Conservation (phyloP, 805 yeast species). For the Vanderwaltozyma tropicalis region DNA sequence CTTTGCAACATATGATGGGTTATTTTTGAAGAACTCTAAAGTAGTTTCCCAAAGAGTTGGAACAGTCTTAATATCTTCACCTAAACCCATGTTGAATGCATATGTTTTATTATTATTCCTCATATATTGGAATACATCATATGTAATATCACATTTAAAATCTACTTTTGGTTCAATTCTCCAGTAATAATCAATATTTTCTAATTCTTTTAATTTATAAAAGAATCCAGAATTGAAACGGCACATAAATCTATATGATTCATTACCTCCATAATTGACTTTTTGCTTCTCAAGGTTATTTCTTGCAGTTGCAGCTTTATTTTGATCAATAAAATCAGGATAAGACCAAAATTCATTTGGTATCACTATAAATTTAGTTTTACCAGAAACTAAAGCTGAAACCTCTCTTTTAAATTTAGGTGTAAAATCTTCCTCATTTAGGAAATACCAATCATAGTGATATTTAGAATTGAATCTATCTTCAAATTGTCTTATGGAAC, state of each 20-base stretch:
- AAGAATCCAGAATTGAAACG: slow-evolving; percentile 44
- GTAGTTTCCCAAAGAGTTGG: slow-evolving; percentile 55
- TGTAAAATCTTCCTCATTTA: slow-evolving; percentile 58
- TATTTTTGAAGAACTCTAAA: slow-evolving; percentile 41
- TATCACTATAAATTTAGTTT: slow-evolving; percentile 50
- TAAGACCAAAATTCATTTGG: slow-evolving; percentile 60
- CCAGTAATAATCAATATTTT: slow-evolving; percentile 59
- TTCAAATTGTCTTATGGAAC: slow-evolving; percentile 52
- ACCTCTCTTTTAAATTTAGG: slow-evolving; percentile 44
- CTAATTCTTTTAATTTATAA: slow-evolving; percentile 46
- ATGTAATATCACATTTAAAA: slow-evolving; percentile 49
- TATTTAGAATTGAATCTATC: slow-evolving; percentile 51
- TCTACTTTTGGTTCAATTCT: slow-evolving; percentile 63
- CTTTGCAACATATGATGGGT: slow-evolving; percentile 47
- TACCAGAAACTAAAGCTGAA: slow-evolving; percentile 45
- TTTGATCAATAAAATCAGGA: slow-evolving; percentile 54
- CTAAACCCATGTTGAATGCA: slow-evolving; percentile 57
- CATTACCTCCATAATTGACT: slow-evolving; percentile 46
- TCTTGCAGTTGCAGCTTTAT: slow-evolving; percentile 27
- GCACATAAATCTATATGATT: slow-evolving; percentile 61
- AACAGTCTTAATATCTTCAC: slow-evolving; percentile 53
- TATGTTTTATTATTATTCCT: slow-evolving; percentile 42
- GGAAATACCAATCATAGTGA: slow-evolving; percentile 71
- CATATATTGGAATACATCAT: slow-evolving; percentile 56
- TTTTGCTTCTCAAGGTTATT: slow-evolving; percentile 35